Evolutionary conservation across 2,329 filamentous ascomycete genomes (phyloP), one percentile per base, ranked within the genome.

Genomic region (Colletotrichum sp.): DNA sequence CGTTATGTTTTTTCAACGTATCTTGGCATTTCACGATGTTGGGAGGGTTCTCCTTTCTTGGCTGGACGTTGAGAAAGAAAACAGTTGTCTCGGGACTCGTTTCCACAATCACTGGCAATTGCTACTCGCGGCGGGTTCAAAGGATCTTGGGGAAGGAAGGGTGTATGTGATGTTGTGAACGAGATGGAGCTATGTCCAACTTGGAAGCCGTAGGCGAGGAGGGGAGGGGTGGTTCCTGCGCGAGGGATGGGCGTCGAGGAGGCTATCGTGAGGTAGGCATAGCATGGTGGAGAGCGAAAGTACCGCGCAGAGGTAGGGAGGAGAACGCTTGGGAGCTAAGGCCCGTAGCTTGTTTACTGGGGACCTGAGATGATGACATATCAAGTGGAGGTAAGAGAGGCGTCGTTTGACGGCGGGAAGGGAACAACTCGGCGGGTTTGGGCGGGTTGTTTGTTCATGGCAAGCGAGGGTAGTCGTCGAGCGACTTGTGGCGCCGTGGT

Each of bases 21-120:
- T 28, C 55, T 16, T 15, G 32, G 49, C 21, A 7, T 21, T 57
- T 52, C 9, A 65, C 62, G 52, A 39, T 30, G 13, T 21, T 63
- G n/a, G 30, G 21, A n/a, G 30, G 59, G 9, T 63, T 63, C 55
- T 8, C 28, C 28, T n/a, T 21, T 60, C 28, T 72, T 49, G 67
- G 72, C 12, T 57, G 68, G 36, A 72, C 73, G 69, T 72, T 75
- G 73, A 72, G 73, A 72, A 64, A 64, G 73, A 72, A 72, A 72
- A 44, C 15, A 32, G 63, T 39, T 12, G 26, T 52, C 72, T 72
- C 59, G 62, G 62, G n/a, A 26, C 24, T 18, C 55, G 63, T n/a
- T 62, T 62, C 13, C 24, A 32, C 26, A 44, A 44, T 30, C 39
- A 39, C 63, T 75, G 63, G 67, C 72, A 28, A 52, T 26, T 13